Base-by-base conservation (phyloP, 177 flowering plant genomes). In the Tripterygium wilfordii region DNA sequence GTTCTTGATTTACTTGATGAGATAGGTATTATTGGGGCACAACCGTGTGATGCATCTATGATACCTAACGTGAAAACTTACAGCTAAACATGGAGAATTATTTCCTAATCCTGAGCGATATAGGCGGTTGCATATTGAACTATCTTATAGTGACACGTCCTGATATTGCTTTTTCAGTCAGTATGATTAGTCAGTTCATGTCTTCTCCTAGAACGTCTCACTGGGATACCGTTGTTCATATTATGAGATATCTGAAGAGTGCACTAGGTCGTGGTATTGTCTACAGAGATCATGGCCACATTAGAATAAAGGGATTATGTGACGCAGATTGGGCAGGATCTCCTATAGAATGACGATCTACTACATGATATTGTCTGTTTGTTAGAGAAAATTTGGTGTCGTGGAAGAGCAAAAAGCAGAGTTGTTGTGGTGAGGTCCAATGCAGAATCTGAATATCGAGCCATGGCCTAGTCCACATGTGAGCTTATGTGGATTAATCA, bases 31-130 rank as follows among this genome's bases (percentile, higher is more conserved):
- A 6, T 42, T 3, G 29, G 29, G n/a, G 47, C 38, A 10, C 41
- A 52, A 31, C 47, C 56, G 6, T 37, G 20, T 39, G 12, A 18
- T 16, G 14, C 35, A 13, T 26, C 3, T 8, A 27, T 50, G 44
- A 10, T 8, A 3, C 18, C 42, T 15, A 16, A 25, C 8, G 3
- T 46, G 24, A 22, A n/a, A 46, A 2, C 22, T 46, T 7, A 23
- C 27, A 36, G 4, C 14, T 10, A 27, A 51, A 6, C 14, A 23
- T 54, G 43, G 30, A 6, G 50, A 54, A 32, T 32, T 32, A 10
- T 32, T 4, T 32, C n/a, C n/a, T n/a, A n/a, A n/a, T n/a, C n/a
- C n/a, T n/a, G n/a, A n/a, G n/a, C n/a, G n/a, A n/a, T n/a, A n/a
- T n/a, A n/a, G n/a, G n/a, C n/a, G n/a, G n/a, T n/a, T n/a, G n/a